phyloP scores from a whole-genome alignment of 495 filamentous ascomycete species.

The Penicillium goetzii region DNA sequence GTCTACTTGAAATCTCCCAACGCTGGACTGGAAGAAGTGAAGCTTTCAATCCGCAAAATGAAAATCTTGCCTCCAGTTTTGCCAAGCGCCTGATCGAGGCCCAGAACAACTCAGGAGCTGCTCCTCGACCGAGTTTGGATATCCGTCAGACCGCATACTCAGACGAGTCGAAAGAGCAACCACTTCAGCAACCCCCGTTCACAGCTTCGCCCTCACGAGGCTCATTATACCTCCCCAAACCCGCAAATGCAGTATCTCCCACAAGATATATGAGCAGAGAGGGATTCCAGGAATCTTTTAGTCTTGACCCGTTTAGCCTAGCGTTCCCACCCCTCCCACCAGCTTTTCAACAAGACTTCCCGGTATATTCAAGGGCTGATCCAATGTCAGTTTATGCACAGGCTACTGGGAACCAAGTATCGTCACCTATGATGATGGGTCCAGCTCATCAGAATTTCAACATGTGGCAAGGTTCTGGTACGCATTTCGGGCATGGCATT shows the following conservation, averaged over 20 bases:
- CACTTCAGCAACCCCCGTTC: neutral
- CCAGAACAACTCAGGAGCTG: slow-evolving; percentile 24
- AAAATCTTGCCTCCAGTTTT: slow-evolving; percentile 42
- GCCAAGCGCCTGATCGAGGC: slow-evolving; percentile 36
- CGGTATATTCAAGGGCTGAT: slow-evolving; percentile 10
- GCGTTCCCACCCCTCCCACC: slow-evolving; percentile 43
- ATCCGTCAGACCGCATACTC: slow-evolving; percentile 44
- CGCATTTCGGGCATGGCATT: neutral
- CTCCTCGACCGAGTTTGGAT: slow-evolving; percentile 28
- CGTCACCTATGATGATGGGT: neutral
- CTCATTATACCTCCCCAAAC: neutral
- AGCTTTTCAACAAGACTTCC: slow-evolving; percentile 35
- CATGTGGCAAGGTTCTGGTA: slow-evolving; percentile 12
- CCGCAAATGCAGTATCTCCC: neutral
- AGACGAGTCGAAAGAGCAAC: slow-evolving; percentile 26
- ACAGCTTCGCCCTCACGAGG: neutral
- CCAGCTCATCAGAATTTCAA: slow-evolving; percentile 5
- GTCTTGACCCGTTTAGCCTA: slow-evolving; percentile 31
- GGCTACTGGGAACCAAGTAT: neutral
- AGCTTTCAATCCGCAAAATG: neutral
- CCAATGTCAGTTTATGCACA: slow-evolving; percentile 8
- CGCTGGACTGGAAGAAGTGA: slow-evolving; percentile 36
- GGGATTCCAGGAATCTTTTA: slow-evolving; percentile 19
- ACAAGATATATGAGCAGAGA: slow-evolving; percentile 11
- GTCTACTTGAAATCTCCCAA: slow-evolving; percentile 37